Conservation (phyloP, 805 yeast species). For the Schwanniomyces pseudopolymorphus region DNA sequence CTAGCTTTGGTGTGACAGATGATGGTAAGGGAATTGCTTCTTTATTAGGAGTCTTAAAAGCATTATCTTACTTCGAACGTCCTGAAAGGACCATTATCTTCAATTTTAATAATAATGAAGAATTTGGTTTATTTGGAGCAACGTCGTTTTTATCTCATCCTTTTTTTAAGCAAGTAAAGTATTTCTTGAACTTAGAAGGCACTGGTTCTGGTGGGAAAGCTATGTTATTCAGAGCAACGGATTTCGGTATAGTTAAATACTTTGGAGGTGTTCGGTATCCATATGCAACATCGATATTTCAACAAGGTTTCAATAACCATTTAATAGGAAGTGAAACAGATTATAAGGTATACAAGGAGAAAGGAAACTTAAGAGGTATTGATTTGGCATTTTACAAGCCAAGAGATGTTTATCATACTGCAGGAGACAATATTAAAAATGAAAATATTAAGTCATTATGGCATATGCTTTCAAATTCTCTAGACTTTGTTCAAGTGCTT, state of each 20-base stretch:
- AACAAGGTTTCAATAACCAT: conserved; percentile 78
- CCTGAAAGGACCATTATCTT: conserved; percentile 75
- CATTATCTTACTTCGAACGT: conserved; percentile 41
- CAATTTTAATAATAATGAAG: conserved; percentile 89
- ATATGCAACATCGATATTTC: conserved; percentile 76
- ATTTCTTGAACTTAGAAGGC: conserved; percentile 83
- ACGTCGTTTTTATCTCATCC: conserved; percentile 68
- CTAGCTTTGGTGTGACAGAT: conserved; percentile 85
- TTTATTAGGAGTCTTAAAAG: conserved; percentile 65
- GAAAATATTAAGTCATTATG: conserved; percentile 69
- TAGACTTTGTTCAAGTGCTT: conserved; percentile 53
- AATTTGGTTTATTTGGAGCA: conserved; percentile 84
- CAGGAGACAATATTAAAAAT: conserved; percentile 63
- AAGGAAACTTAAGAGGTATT: conserved; percentile 73
- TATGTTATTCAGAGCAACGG: conserved; percentile 79
- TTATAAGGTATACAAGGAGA: conserved; percentile 63
- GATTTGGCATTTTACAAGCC: conserved; percentile 91
- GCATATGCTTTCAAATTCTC: conserved; percentile 77
- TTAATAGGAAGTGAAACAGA: conserved; percentile 82
- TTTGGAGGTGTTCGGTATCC: conserved; percentile 61
- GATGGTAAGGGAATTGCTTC: conserved; percentile 90
- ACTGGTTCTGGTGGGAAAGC: conserved; percentile 92
- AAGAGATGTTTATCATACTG: conserved; percentile 80
- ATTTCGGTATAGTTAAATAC: conserved; percentile 64
- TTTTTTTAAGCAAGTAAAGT: conserved; percentile 61